phyloP scores from a whole-genome alignment of 106 monocot species.

The Platanthera zijinensis region DNA sequence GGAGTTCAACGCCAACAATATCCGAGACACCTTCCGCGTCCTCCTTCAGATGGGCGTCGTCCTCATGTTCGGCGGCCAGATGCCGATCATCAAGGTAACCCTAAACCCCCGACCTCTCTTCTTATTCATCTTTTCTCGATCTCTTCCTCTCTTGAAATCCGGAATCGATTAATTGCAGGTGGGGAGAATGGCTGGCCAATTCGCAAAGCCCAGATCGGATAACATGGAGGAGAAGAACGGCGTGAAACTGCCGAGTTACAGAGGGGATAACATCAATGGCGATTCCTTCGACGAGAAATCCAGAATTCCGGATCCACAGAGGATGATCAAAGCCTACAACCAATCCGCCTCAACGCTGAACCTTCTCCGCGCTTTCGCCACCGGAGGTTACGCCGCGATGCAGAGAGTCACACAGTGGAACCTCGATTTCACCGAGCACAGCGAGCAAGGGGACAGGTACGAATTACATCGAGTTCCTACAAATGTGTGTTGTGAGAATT shows the following conservation, averaged over 20 bases:
- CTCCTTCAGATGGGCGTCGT: slow-evolving; percentile 85
- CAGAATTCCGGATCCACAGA: slow-evolving; percentile 19
- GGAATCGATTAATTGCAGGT: slow-evolving; percentile 7
- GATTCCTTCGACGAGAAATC: slow-evolving; percentile 38
- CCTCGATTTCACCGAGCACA: slow-evolving; percentile 28
- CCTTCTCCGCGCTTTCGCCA: slow-evolving; percentile 42
- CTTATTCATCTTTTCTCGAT: not conserved
- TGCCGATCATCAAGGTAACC: slow-evolving; percentile 77
- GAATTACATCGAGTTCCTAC: not conserved
- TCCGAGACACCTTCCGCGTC: slow-evolving; percentile 78
- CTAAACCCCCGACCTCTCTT: not conserved
- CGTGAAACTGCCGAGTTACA: slow-evolving; percentile 37
- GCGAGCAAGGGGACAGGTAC: slow-evolving; percentile 27
- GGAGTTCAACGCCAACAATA: slow-evolving; percentile 86
- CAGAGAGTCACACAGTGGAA: slow-evolving; percentile 24
- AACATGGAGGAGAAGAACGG: slow-evolving; percentile 37
- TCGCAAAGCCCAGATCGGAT: slow-evolving; percentile 22
- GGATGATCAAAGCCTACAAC: slow-evolving; percentile 23
- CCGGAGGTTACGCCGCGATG: slow-evolving; percentile 29
- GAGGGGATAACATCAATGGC: slow-evolving; percentile 41
- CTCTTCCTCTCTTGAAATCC: not conserved
- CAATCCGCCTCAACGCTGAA: slow-evolving; percentile 37
- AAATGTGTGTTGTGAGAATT: not conserved
- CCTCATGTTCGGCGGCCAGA: slow-evolving; percentile 83
- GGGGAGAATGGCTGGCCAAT: slow-evolving; percentile 26